Evolutionary conservation across 805 yeast species (phyloP).

Genomic region (Lipomyces spencermartinsiae): DNA sequence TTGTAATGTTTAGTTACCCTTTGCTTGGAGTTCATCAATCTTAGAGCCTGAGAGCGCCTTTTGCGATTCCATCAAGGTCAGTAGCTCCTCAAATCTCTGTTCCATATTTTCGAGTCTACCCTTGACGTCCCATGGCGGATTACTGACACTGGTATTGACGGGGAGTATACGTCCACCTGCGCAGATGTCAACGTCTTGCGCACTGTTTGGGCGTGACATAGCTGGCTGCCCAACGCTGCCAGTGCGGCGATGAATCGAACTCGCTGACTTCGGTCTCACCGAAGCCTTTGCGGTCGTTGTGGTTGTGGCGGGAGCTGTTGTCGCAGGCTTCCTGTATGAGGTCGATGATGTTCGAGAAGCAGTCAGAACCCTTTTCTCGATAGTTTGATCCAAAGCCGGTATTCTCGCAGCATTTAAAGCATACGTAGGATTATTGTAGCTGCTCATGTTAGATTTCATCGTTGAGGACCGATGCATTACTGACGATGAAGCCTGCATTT

Average conservation of each 20-base stretch:
- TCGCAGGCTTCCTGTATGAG: slow-evolving; percentile 2
- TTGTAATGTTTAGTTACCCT: slow-evolving; percentile 14
- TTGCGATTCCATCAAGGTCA: slow-evolving; percentile 2
- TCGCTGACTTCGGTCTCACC: slow-evolving; percentile 28
- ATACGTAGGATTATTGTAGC: slow-evolving; percentile 2
- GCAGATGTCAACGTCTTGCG: slow-evolving; percentile 15
- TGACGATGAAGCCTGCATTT: slow-evolving; percentile 14
- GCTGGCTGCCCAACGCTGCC: slow-evolving; percentile 4
- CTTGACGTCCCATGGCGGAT: slow-evolving; percentile 29
- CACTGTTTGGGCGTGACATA: slow-evolving; percentile 16
- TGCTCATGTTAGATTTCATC: neutral
- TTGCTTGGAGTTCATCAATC: slow-evolving; percentile 24
- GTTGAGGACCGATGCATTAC: slow-evolving; percentile 7
- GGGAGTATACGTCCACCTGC: slow-evolving; percentile 21
- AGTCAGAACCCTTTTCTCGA: neutral
- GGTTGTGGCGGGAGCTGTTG: slow-evolving; percentile 12
- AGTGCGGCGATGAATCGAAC: slow-evolving; percentile 16
- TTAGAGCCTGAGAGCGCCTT: slow-evolving; percentile 2
- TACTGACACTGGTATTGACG: slow-evolving; percentile 14
- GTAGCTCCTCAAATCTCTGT: slow-evolving; percentile 19
- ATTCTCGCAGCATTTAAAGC: slow-evolving; percentile 11
- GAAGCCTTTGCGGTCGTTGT: slow-evolving; percentile 19
- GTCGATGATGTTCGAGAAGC: slow-evolving; percentile 11
- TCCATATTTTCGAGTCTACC: slow-evolving; percentile 34
- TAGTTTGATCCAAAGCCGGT: neutral